These are phyloP conservation scores for Echria macrotheca DNA, from an alignment of 495 filamentous ascomycete genomes.

Conservation along the genomic window DNA sequence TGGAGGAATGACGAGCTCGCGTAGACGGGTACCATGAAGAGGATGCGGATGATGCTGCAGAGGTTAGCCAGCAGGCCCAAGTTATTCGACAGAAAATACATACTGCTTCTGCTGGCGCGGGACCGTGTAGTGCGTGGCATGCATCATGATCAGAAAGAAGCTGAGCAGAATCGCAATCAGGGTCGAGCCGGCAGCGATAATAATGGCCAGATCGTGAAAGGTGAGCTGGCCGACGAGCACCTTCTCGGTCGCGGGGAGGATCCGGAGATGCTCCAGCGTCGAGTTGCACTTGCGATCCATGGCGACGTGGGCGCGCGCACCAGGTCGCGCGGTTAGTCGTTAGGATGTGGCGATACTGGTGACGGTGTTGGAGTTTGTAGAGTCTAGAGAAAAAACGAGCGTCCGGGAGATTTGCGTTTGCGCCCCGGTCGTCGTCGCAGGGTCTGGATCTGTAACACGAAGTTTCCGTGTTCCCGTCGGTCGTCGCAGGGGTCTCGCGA, in stretches of 20 bases:
- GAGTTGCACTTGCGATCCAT: conserved; percentile 46
- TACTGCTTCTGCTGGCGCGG: conserved; percentile 78
- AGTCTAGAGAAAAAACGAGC: no score
- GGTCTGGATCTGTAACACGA: no score
- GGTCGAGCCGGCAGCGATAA: conserved; percentile 50
- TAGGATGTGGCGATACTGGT: no score
- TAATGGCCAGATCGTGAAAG: conserved; percentile 51
- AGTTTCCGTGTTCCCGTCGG: no score
- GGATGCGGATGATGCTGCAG: conserved; percentile 75
- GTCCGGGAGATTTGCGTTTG: no score
- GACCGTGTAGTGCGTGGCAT: conserved; percentile 78
- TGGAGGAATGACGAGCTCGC: conserved; percentile 71
- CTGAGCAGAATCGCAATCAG: conserved; percentile 52
- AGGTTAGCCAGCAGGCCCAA: neutral
- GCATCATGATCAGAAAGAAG: conserved; percentile 63
- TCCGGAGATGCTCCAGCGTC: conserved; percentile 50
- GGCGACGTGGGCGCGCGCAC: no score
- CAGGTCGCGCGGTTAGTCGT: no score
- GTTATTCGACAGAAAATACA: conserved; percentile 14
- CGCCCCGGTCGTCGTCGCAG: no score
- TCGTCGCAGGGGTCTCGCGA: no score
- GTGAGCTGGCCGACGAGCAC: conserved; percentile 42
- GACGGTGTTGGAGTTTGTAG: no score
- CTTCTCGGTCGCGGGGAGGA: conserved; percentile 32
- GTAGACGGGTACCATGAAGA: conserved; percentile 88